Evolutionary conservation across 2,329 filamentous ascomycete species (phyloP).

Genomic region (Colletotrichum eremochloae): DNA sequence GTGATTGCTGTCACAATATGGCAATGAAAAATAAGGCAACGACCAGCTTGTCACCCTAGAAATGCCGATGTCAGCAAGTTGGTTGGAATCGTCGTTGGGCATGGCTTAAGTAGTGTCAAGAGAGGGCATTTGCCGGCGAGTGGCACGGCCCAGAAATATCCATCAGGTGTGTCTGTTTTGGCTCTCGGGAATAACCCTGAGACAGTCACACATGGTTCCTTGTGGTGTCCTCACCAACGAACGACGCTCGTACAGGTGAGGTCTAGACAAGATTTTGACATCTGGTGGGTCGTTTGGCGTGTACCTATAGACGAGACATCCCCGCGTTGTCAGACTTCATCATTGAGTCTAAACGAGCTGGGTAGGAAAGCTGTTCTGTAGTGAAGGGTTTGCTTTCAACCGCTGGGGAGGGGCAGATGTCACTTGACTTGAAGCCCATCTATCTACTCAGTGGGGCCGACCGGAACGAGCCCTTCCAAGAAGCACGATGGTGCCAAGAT

Average conservation of each 20-base stretch:
- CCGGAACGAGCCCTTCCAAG: background rate
- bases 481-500: background rate
- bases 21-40: background rate
- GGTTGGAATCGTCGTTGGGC: background rate
- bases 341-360: background rate
- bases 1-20: background rate
- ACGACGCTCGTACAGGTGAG: background rate
- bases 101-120: slow-evolving; percentile 12
- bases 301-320: no score
- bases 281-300: background rate
- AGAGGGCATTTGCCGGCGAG: slow-evolving; percentile 10
- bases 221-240: background rate
- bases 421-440: background rate
- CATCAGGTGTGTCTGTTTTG: slow-evolving; percentile 17
- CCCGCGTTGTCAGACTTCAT: background rate
- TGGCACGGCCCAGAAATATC: background rate
- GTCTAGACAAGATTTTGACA: slow-evolving; percentile 2
- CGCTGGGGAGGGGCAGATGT: background rate
- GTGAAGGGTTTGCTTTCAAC: background rate
- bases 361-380: background rate
- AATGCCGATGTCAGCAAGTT: slow-evolving; percentile 11
- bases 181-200: slow-evolving; percentile 20
- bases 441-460: background rate
- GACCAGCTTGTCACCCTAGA: slow-evolving; percentile 16
- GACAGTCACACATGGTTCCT: slow-evolving; percentile 8